phyloP scores from a whole-genome alignment of 73 alveolate species.

The Durusdinium trenchii region DNA sequence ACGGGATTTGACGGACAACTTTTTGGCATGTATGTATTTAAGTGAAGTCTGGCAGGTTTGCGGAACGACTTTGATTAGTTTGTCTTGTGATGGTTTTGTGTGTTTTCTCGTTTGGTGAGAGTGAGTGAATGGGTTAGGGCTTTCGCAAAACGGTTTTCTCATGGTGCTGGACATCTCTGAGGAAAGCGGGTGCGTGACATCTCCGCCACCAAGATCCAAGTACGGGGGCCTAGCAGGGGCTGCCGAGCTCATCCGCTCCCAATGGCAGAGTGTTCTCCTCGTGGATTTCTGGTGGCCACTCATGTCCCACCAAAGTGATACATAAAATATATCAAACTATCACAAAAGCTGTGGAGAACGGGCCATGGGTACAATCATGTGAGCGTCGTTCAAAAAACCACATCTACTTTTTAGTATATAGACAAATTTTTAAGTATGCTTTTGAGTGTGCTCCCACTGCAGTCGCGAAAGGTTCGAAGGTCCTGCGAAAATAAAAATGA shows the following conservation, averaged over 20 bases:
- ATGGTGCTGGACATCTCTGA: not conserved
- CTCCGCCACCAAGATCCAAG: constrained; percentile 84
- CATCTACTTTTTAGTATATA: too few species aligned
- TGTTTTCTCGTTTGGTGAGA: not conserved
- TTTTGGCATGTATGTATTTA: not conserved
- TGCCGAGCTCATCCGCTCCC: not conserved
- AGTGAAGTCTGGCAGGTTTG: not conserved
- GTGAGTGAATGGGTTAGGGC: not conserved
- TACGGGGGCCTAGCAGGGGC: too few species aligned
- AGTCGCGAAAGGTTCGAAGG: too few species aligned
- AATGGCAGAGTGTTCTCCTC: not conserved
- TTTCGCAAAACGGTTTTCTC: not conserved
- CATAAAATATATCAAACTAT: too few species aligned
- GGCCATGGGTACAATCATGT: too few species aligned
- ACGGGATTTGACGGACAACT: not conserved
- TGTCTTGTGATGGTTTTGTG: not conserved
- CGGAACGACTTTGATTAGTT: too few species aligned
- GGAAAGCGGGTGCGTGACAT: constrained; percentile 93
- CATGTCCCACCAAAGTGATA: too few species aligned
- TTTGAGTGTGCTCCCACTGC: too few species aligned
- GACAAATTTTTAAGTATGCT: too few species aligned
- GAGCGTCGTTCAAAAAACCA: too few species aligned
- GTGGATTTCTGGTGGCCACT: not conserved
- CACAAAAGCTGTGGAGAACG: too few species aligned
- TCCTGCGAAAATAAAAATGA: too few species aligned